Evolutionary conservation across 495 filamentous ascomycete genomes (phyloP), one percentile per base, ranked within the genome.

Genomic region (Delitschia confertaspora): DNA sequence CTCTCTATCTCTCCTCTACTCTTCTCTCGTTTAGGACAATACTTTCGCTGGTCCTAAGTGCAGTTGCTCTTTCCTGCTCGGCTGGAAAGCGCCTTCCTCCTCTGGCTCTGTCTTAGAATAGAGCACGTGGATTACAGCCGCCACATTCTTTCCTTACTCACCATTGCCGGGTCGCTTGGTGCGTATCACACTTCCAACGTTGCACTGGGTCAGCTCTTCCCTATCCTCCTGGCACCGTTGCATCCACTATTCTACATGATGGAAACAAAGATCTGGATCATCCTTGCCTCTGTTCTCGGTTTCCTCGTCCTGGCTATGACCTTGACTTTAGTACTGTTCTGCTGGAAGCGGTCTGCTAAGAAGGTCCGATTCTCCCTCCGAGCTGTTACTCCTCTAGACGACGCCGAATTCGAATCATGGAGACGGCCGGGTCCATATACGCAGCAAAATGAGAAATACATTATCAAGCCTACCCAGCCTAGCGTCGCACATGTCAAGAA

Each of bases 341-440:
- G 24, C 43, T 46, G 42, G 38, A 56, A 51, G 39, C 47, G 53
- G 17, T 47, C 53, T 19, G 46, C 51, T 43, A 56, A 25, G 35
- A 47, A 30, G 42, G 27, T 51, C 7, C 47, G 53, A 40, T 56
- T 56, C 38, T 48, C 47, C 6, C 43, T 56, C 17, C 48, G 53
- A 35, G 45, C 53, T 21, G 49, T 57, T 10, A 57, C 53, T 22
- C 53, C 53, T 37, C 49, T 57, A 8, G 53, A 57, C 45, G 53
- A 57, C 29, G 53, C 53, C 23, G 49, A 52, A 24, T 57, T 57
- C 24, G 53, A 57, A 42, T 57, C 53, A 18, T 57, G 53, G 53
- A 41, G 53, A n/a, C 38, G 49, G 25, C 53, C 53, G 3, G 49
- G 49, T 24, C 38, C 42, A 22, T 49, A 57, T 21, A 53, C 45